These are phyloP conservation scores for Penicillium janthinellum DNA, from an alignment of 2,329 filamentous ascomycete genomes.

Conservation along the genomic window DNA sequence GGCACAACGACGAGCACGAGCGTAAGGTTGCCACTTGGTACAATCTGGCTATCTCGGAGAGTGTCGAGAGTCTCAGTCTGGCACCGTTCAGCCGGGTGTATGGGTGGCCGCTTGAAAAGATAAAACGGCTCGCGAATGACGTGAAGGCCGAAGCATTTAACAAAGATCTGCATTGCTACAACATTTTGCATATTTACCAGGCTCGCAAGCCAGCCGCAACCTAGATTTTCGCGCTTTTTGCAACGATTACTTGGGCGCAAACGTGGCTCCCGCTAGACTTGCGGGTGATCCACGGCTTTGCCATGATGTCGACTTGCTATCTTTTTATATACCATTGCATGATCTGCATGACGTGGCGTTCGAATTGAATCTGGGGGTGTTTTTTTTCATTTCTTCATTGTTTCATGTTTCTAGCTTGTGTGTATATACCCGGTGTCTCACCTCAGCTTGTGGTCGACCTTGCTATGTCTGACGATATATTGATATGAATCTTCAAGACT, in stretches of 20 bases:
- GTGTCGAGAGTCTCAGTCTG: slow-evolving; percentile 71
- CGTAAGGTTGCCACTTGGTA: slow-evolving; percentile 79
- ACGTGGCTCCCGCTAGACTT: background rate
- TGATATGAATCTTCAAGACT: background rate
- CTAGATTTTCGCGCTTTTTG: background rate
- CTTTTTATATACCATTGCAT: slow-evolving; percentile 3
- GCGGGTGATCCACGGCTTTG: background rate
- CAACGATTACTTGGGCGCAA: background rate
- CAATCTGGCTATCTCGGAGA: slow-evolving; percentile 73
- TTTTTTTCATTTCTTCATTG: background rate
- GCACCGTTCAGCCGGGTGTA: slow-evolving; percentile 70
- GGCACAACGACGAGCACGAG: slow-evolving; percentile 65
- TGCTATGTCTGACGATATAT: slow-evolving; percentile 10
- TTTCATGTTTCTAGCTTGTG: slow-evolving; percentile 14
- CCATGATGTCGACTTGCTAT: slow-evolving; percentile 12
- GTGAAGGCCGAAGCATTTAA: slow-evolving; percentile 71
- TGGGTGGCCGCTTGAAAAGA: slow-evolving; percentile 62
- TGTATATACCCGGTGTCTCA: slow-evolving; percentile 19
- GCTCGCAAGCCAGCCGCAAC: slow-evolving; percentile 40
- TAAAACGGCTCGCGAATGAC: slow-evolving; percentile 62
- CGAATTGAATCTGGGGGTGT: background rate
- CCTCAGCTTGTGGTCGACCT: slow-evolving; percentile 16
- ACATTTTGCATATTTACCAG: slow-evolving; percentile 52
- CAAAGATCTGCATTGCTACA: slow-evolving; percentile 70
- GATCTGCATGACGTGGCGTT: slow-evolving; percentile 13